Base-by-base conservation (phyloP, 805 yeast species). In the Schwanniomyces occidentalis region DNA sequence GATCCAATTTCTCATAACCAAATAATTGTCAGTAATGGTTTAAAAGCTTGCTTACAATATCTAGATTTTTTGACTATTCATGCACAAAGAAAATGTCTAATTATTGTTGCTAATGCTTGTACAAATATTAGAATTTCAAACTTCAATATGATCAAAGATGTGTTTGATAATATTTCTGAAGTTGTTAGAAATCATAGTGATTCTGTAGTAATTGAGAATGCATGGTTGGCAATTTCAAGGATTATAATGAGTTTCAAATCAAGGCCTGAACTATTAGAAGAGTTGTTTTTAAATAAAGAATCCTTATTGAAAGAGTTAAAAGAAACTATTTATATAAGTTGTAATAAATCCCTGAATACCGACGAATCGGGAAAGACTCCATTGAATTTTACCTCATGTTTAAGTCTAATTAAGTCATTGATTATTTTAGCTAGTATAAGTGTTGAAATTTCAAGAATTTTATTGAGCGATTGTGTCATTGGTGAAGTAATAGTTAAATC, bases 21-120 rank as follows among this genome's bases (percentile, higher is more conserved):
- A 18, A 67, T 86, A 9, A 60, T 87, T 24, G 55, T 67, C 14
- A 73, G 77, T 36, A 82, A 83, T 24, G 82, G 89, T 6, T 56
- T 90, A 6, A 60, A 69, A 5, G 76, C 85, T 0, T 81, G 86
- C 42, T 58, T 93, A 28, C 77, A 76, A 49, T 86, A 79, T 50
- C 66, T 90, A 41, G 98, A 93, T 54, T 91, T 91, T 52, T 84
- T 91, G 56, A 85, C 96, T 1, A 73, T 80, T 14, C 95, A 87
- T 61, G 85, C 95, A 1, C 98, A 91, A 57, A 67, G 95, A 35
- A 84, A 88, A 44, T 87, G 95, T 10, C 61, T 89, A 22, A 63
- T 70, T 1, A 83, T 85, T 23, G 83, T 84, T 12, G 82, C 93
- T 3, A 82, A 83, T 48, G 69, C 90, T 3, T 78, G 87, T 44